Evolutionary conservation across 2,329 filamentous ascomycete genomes (phyloP).

Genomic region (Arthrobotrys musiformis): DNA sequence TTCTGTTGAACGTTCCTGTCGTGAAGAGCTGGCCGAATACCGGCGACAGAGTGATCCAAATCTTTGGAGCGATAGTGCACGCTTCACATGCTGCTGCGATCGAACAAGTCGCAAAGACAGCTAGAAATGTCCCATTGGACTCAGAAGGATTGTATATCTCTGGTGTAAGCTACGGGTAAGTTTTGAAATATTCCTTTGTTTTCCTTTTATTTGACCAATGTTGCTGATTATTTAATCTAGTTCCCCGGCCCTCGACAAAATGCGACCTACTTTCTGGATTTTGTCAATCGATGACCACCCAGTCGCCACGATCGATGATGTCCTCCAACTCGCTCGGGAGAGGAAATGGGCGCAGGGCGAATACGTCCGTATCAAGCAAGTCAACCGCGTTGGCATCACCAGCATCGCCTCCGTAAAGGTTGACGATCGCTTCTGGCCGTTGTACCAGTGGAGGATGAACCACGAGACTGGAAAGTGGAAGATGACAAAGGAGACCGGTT

Average conservation of each 20-base stretch:
- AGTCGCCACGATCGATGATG: conserved; percentile 57
- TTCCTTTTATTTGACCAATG: neutral
- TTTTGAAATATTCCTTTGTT: neutral
- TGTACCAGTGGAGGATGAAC: conserved; percentile 48
- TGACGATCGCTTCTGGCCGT: conserved; percentile 59
- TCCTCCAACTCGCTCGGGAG: conserved; percentile 57
- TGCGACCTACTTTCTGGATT: conserved; percentile 60
- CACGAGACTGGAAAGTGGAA: conserved; percentile 51
- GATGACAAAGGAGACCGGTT: conserved; percentile 51
- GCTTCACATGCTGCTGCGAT: conserved; percentile 59
- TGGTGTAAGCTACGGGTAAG: conserved; percentile 53
- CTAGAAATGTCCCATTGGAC: conserved; percentile 57
- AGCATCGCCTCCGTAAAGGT: conserved; percentile 59
- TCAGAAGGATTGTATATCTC: conserved; percentile 57
- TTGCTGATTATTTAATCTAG: neutral
- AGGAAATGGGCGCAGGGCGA: conserved; percentile 59
- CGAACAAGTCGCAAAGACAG: conserved; percentile 59
- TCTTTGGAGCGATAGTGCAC: conserved; percentile 60
- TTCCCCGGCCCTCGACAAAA: conserved; percentile 60
- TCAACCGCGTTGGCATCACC: conserved; percentile 59
- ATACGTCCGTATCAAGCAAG: conserved; percentile 59
- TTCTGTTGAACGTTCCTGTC: conserved; percentile 58
- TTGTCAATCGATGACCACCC: conserved; percentile 59
- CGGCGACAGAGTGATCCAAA: conserved; percentile 58
- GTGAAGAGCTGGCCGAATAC: conserved; percentile 57